A percentile compares a stretch with the other conserved stretches of the same genome.
phyloP scores from a whole-genome alignment of 345 rosid species.

The Carallia brachiata region DNA sequence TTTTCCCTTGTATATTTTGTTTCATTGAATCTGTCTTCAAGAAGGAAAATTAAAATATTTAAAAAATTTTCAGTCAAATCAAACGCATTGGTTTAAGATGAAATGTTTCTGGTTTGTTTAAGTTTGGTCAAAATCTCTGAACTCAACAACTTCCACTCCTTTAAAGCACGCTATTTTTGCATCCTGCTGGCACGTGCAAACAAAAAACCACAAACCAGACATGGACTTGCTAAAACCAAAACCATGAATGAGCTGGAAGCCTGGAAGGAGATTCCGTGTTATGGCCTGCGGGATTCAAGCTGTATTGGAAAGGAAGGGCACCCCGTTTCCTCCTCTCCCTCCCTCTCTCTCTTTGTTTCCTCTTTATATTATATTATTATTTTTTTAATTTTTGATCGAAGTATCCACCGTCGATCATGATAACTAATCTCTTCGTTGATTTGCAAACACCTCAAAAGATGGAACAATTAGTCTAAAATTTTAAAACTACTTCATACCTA shows the following conservation, averaged over 20 bases:
- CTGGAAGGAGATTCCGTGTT: conserved; percentile 49
- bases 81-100: too few relatives aligned
- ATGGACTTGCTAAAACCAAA: conserved; percentile 7
- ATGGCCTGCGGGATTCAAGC: conserved; percentile 41
- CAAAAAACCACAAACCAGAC: neutral
- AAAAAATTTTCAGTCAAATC: too few relatives aligned
- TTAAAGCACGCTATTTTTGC: conserved; percentile 1
- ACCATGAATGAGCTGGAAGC: conserved; percentile 29
- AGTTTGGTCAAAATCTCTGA: conserved; percentile 23
- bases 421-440: too few relatives aligned
- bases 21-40: too few relatives aligned
- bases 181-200: conserved; percentile 30
- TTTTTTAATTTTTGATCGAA: too few relatives aligned
- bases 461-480: too few relatives aligned
- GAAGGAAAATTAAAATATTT: too few relatives aligned
- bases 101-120: neutral
- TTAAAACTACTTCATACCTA: too few relatives aligned
- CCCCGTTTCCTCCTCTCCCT: neutral
- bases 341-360: neutral
- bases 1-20: too few relatives aligned
- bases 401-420: too few relatives aligned
- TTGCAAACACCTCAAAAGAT: too few relatives aligned
- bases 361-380: neutral
- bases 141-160: neutral
- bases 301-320: conserved; percentile 36